Base-by-base conservation (phyloP, 352 stramenopile genomes). In the Phytophthora melonis region DNA sequence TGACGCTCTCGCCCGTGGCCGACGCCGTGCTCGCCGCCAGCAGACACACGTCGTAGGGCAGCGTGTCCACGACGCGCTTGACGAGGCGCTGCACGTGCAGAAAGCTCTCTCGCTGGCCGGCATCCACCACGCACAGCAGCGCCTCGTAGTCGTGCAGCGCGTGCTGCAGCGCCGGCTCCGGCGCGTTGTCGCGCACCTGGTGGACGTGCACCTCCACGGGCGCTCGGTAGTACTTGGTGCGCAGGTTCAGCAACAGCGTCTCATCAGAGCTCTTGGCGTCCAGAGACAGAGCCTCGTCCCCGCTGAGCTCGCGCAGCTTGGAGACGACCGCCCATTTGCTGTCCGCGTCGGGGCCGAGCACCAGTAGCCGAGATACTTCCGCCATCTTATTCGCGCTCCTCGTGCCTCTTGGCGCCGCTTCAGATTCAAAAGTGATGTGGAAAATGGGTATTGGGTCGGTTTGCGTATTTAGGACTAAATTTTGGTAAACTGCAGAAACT, bases 201-300 rank as follows among this genome's bases (percentile, higher is more conserved):
- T 88, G 80, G 32, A 80, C 60, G 52, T 92, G 84, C 45, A 93
- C 65, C 39, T 91, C 79, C 14, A 94, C 72, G 0, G 62, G 27
- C 2, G 87, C 87, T 13, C 70, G 79, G 72, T 94, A 94, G 67
- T 94, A 94, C 70, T 93, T 92, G 45, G 83, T 92, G 54, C 73
- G 58, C 30, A 94, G 68, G 14, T 68, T 77, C 63, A 92, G 74
- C 39, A 92, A 72, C 39, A 63, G 41, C 67, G 78, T 58, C 27
- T 68, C 57, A 16, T 69, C 70, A 16, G 49, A 30, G n/a, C 34
- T 50, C 13, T 23, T 36, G 23, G 45, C 13, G 14, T 66, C 39
- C 13, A 41, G 18, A 34, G 18, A 32, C 13, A 41, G 18, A 34
- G 18, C 3, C 27, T 66, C 58, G 43, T 83, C 73, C 4, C 59